Percentiles rank a stretch among this genome's conserved stretches.
Evolutionary conservation across 805 yeast species (phyloP).

Genomic region (Kuraishia capsulata): DNA sequence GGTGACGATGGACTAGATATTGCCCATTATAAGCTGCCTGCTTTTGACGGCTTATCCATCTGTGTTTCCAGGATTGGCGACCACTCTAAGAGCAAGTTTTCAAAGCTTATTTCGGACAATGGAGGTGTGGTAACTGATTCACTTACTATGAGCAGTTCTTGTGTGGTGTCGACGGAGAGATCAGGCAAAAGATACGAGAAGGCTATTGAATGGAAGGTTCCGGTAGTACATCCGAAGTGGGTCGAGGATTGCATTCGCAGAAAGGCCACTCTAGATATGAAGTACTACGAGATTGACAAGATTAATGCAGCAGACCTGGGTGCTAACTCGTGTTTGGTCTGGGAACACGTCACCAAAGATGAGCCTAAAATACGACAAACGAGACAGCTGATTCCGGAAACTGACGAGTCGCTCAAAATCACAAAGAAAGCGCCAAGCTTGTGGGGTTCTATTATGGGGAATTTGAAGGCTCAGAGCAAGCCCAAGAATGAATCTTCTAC

Average conservation of each 20-base stretch:
- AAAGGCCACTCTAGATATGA: slow-evolving; percentile 30
- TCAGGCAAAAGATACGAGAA: slow-evolving; percentile 44
- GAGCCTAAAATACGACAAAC: slow-evolving; percentile 5
- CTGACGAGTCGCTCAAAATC: slow-evolving; percentile 4
- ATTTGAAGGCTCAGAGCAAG: slow-evolving; percentile 2
- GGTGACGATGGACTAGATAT: slow-evolving; percentile 28
- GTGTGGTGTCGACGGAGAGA: slow-evolving; percentile 40
- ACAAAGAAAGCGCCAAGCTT: slow-evolving; percentile 3
- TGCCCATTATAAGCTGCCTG: slow-evolving; percentile 20
- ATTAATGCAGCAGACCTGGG: slow-evolving; percentile 14
- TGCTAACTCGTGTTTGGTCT: slow-evolving; percentile 23
- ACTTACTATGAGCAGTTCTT: slow-evolving; percentile 31
- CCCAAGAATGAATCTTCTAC: neutral
- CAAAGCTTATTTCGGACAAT: slow-evolving; percentile 24
- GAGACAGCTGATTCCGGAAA: neutral
- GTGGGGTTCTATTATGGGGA: slow-evolving; percentile 8
- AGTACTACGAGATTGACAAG: slow-evolving; percentile 27
- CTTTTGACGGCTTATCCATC: slow-evolving; percentile 34
- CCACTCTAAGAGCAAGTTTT: slow-evolving; percentile 16
- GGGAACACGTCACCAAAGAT: too few relatives aligned
- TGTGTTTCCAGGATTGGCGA: slow-evolving; percentile 31
- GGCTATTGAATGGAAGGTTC: slow-evolving; percentile 43
- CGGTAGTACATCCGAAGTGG: slow-evolving; percentile 44
- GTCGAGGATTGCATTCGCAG: slow-evolving; percentile 34
- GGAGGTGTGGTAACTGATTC: slow-evolving; percentile 48